Evolutionary conservation across 2,329 filamentous ascomycete species (phyloP), one percentile per base, ranked within the genome.

Genomic region (Clonostachys byssicola): DNA sequence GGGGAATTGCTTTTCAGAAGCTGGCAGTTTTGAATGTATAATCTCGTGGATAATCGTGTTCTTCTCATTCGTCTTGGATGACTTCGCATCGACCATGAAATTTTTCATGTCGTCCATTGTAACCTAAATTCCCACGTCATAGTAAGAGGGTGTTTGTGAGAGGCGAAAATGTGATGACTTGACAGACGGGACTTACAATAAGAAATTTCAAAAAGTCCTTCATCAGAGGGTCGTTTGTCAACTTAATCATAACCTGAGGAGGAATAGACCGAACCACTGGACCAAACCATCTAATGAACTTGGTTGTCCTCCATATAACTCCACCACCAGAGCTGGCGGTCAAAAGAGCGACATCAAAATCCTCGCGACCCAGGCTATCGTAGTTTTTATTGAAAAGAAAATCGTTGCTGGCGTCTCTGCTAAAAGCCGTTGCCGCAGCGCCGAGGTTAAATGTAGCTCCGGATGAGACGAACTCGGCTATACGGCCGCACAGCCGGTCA

Each of bases 41-140:
- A 55, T 54, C 17, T 50, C 43, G 17, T 52, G 43, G 13, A 55
- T 49, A 7, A 52, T 50, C 3, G 48, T 55, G 7, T 18, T 12
- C 30, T 6, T 23, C 6, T 17, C 43, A 6, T 44, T 16, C 16
- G 20, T 16, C 34, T n/a, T n/a, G n/a, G n/a, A n/a, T n/a, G 34
- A 36, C 34, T 36, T n/a, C 10, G n/a, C 34, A n/a, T 10, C 34
- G n/a, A n/a, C 34, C n/a, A 36, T 36, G 10, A 36, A n/a, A 10
- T n/a, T 10, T 36, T 36, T 36, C 34, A n/a, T 36, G 34, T 36
- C 34, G 10, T n/a, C 34, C n/a, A 10, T 36, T 10, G 34, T 36
- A n/a, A 36, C 10, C 34, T 36, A n/a, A 10, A 10, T 10, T 36
- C 34, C 34, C 10, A 36, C n/a, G n/a, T 36, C 34, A 36, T 10